Conservation (phyloP, 768 basidiomycete genomes). For the Termitomyces sp. region DNA sequence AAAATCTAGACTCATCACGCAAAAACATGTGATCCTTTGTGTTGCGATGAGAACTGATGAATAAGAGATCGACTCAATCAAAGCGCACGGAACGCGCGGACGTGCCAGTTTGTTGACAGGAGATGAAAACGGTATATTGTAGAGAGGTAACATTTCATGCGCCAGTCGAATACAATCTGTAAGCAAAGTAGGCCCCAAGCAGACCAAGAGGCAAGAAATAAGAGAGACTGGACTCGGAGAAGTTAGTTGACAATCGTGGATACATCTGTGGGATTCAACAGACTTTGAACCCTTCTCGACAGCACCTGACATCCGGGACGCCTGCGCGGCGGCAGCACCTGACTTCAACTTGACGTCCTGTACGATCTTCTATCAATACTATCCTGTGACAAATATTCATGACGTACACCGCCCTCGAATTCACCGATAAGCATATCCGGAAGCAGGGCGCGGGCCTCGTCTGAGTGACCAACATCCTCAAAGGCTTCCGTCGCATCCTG, state of each 20-base stretch:
- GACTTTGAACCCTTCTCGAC: slow-evolving; percentile 70
- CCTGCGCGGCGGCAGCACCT: slow-evolving; percentile 40
- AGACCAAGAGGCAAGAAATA: slow-evolving; percentile 81
- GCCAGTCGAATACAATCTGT: slow-evolving; percentile 63
- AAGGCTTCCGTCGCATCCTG: slow-evolving; percentile 98
- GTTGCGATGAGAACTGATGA: neutral
- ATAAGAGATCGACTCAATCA: neutral
- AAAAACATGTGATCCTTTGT: slow-evolving; percentile 6
- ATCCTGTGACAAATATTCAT: slow-evolving; percentile 20
- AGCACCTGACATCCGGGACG: slow-evolving; percentile 38
- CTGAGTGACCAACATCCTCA: slow-evolving; percentile 98
- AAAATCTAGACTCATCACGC: neutral
- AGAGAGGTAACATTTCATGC: slow-evolving; percentile 24
- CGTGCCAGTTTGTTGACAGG: neutral
- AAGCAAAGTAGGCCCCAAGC: slow-evolving; percentile 84
- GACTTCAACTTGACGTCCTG: slow-evolving; percentile 53
- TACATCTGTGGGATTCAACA: slow-evolving; percentile 18
- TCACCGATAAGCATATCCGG: slow-evolving; percentile 76
- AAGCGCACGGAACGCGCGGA: neutral
- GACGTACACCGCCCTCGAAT: slow-evolving; percentile 66
- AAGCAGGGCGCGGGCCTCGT: slow-evolving; percentile 88
- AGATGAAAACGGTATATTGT: slow-evolving; percentile 12
- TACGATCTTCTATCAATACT: neutral
- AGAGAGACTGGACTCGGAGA: slow-evolving; percentile 47
- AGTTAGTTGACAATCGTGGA: slow-evolving; percentile 5